Conservation (phyloP, 2,329 filamentous ascomycete genomes). For the Colletotrichum tropicale region DNA sequence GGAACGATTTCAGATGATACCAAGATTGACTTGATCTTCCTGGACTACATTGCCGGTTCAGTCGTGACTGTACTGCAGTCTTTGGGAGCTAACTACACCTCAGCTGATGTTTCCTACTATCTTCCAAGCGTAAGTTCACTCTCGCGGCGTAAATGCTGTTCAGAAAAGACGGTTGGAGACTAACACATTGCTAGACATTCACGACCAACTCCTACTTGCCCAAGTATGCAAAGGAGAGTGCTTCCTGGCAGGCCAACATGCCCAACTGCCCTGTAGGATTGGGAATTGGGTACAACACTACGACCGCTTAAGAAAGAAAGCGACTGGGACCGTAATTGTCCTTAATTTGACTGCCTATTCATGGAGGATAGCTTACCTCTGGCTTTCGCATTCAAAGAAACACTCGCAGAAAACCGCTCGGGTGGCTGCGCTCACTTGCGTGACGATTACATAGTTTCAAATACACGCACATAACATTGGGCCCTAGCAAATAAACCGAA, state of each 20-base stretch:
- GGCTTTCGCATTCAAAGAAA: no score
- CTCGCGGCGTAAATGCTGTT: accelerated
- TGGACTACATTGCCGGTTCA: slow-evolving; percentile 1
- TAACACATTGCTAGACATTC: neutral
- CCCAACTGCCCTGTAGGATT: neutral
- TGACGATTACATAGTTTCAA: no score
- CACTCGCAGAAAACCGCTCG: no score
- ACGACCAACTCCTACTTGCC: slow-evolving; percentile 8
- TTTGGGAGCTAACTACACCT: neutral
- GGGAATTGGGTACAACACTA: neutral
- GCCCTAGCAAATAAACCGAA: no score
- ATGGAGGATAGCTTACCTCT: no score
- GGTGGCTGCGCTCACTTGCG: no score
- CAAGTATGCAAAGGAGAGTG: neutral
- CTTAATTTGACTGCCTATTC: no score
- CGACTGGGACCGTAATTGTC: neutral
- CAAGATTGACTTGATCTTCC: slow-evolving; percentile 4
- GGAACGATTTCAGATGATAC: slow-evolving; percentile 25
- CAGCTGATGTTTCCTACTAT: neutral
- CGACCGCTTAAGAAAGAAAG: neutral
- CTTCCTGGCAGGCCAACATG: neutral
- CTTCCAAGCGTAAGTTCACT: neutral
- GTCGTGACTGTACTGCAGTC: neutral
- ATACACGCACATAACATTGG: no score
- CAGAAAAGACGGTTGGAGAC: accelerated